A percentile compares a stretch with the other conserved stretches of the same genome.
phyloP scores from a whole-genome alignment of 2,329 filamentous ascomycete species.

The Epichloe elymi region DNA sequence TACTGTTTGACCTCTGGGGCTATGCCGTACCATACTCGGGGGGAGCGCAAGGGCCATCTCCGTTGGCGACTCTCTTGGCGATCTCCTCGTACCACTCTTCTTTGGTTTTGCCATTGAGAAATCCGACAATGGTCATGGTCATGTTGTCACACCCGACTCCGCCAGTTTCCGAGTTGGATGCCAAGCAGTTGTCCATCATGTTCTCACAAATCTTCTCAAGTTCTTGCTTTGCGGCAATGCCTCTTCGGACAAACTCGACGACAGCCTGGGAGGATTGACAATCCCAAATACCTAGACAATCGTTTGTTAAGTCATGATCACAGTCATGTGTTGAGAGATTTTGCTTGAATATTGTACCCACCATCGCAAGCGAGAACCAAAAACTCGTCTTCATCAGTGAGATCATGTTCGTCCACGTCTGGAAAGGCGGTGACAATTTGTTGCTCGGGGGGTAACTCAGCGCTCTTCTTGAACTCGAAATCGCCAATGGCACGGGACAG shows the following conservation, averaged over 20 bases:
- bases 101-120: conserved; percentile 84
- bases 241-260: conserved; percentile 89
- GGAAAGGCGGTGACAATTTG: conserved; percentile 97
- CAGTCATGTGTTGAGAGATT: not conserved
- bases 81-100: conserved; percentile 98
- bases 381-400: conserved; percentile 91
- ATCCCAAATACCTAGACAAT: conserved; percentile 81
- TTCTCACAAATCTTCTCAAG: conserved; percentile 95
- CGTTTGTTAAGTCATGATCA: not conserved
- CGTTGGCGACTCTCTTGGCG: conserved; percentile 83
- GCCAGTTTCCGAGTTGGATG: conserved; percentile 93
- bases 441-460: conserved; percentile 95
- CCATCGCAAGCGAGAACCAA: conserved; percentile 85
- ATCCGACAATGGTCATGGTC: conserved; percentile 87
- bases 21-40: conserved; percentile 91
- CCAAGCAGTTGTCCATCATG: conserved; percentile 99
- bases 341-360: conserved; percentile 29
- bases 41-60: conserved; percentile 97
- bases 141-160: conserved; percentile 99
- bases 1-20: conserved; percentile 17
- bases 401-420: conserved; percentile 82
- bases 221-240: conserved; percentile 92
- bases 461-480: conserved; percentile 99
- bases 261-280: conserved; percentile 98
- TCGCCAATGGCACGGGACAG: conserved; percentile 95